Base-by-base conservation (phyloP, 2,329 filamentous ascomycete genomes). In the Teratosphaeria pseudoeucalypti region DNA sequence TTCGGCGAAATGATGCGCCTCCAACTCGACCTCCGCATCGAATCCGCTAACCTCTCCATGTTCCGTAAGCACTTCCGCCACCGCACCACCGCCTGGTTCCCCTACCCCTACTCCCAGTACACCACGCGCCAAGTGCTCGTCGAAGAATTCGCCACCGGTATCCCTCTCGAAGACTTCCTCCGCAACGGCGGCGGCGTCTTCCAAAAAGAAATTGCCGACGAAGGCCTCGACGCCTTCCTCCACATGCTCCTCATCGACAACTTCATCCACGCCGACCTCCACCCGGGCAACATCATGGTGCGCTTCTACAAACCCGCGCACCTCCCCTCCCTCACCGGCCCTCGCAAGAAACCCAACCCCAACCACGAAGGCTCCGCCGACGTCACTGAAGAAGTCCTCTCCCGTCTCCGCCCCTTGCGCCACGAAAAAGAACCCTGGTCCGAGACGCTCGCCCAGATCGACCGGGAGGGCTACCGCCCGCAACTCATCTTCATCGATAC, bases 251-350 rank as follows among this genome's bases (percentile, higher is more conserved):
- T 99, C 12, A 87, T 99, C 47, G 94, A 99, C 74, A 99, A 99
- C 73, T 99, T 99, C 73, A 87, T 96, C 29, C 94, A 99, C 71
- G 92, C 94, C 5, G 94, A 99, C 71, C 78, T 99, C 34, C 94
- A 99, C 71, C 94, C 94, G 0, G 94, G 94, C 29, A 99, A 99
- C 73, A 97, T 99, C 75, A 97, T 99, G 92, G 92, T 99, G 54
- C 90, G 95, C 63, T 99, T 99, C 77, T 96, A 97, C 75, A 86
- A 92, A 68, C 85, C 92, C 0, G 84, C 66, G 11, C 60, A 64
- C 39, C 26, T 63, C 52, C 54, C 60, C 0, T 54, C 57, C 14
- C 59, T 68, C 32, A 63, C 55, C 7, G 59, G 66, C 53, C n/a
- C 16, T 11, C 64, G 60, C 12, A 57, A 63, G 27, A 73, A 74